These are phyloP conservation scores for Paulownia fortunei DNA, from an alignment of 257 asterid species.

Conservation along the genomic window DNA sequence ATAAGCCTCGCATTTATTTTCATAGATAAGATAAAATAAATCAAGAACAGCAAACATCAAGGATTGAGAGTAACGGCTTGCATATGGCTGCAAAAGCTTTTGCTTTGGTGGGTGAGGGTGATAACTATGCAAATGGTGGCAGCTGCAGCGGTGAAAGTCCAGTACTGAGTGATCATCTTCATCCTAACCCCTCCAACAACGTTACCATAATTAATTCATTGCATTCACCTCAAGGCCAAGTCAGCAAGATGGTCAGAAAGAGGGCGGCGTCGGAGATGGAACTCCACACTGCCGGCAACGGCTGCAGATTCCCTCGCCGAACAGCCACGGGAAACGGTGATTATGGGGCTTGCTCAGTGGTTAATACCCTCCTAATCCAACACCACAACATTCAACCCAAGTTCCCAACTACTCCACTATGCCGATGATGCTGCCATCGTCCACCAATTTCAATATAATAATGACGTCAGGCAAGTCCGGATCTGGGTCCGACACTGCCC, in stretches of 20 bases:
- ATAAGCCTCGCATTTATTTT: too few relatives aligned
- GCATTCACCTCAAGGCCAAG: slow-evolving; percentile 31
- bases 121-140: slow-evolving; percentile 30
- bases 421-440: slow-evolving; percentile 43
- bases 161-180: background rate
- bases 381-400: slow-evolving; percentile 33
- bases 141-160: slow-evolving; percentile 30
- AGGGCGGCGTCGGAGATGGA: slow-evolving; percentile 87
- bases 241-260: slow-evolving; percentile 68
- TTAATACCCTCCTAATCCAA: slow-evolving; percentile 28
- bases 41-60: background rate
- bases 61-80: too few relatives aligned
- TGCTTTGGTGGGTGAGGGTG: slow-evolving; percentile 40
- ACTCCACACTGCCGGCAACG: slow-evolving; percentile 42
- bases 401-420: slow-evolving; percentile 83
- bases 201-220: slow-evolving; percentile 10
- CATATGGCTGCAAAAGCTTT: slow-evolving; percentile 63
- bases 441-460: slow-evolving; percentile 44
- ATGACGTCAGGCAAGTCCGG: slow-evolving; percentile 64
- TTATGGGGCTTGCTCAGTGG: too few relatives aligned
- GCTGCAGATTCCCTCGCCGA: slow-evolving; percentile 70
- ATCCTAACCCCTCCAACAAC: too few relatives aligned
- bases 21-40: background rate
- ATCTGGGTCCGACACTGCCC: slow-evolving; percentile 43
- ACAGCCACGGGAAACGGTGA: too few relatives aligned